Base-by-base conservation (phyloP, 106 monocot genomes). In the Apostasia shenzhenica region DNA sequence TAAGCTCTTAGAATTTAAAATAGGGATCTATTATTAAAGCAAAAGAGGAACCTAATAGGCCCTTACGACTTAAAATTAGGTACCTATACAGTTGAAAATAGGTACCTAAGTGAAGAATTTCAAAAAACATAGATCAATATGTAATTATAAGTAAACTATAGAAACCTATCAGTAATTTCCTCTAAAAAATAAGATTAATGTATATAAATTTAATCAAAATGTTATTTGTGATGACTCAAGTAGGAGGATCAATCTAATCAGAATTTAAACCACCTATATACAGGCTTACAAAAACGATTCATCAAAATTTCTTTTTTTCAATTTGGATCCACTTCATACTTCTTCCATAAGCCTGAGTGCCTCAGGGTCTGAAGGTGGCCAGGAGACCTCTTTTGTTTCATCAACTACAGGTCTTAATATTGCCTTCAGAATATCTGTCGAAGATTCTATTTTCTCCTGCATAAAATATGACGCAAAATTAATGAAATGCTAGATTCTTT, bases 361-460 rank as follows among this genome's bases (percentile, higher is more conserved):
- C 8, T 80, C 69, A 41, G 79, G 79, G 71, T 91, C 71, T 73
- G 72, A 77, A n/a, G 95, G 91, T 63, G 95, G 95, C 95, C 95
- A 95, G 45, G 84, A 74, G 49, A 88, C 75, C 51, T 95, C 90
- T 83, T 71, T 84, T 69, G 70, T 58, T 67, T 72, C 95, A 82
- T 78, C 60, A 45, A 88, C 70, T 40, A 86, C 84, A 46, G 91
- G 88, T 66, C 76, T 91, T 62, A 95, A 47, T 63, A 95, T 84
- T 68, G 66, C 65, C 74, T 91, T 81, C 54, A 95, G 76, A 76
- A 94, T 77, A 73, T 94, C 94, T 14, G 94, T 94, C 64, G 91
- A 57, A 61, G 88, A 81, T 57, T 91, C 91, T 72, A 94, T 94
- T 64, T 80, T 94, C 66, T 91, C 91, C 94, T 94, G 83, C 52